Percentiles rank a stretch among this genome's conserved stretches.
phyloP scores from a whole-genome alignment of 2,329 filamentous ascomycete species.

The Pleomassaria siparia region DNA sequence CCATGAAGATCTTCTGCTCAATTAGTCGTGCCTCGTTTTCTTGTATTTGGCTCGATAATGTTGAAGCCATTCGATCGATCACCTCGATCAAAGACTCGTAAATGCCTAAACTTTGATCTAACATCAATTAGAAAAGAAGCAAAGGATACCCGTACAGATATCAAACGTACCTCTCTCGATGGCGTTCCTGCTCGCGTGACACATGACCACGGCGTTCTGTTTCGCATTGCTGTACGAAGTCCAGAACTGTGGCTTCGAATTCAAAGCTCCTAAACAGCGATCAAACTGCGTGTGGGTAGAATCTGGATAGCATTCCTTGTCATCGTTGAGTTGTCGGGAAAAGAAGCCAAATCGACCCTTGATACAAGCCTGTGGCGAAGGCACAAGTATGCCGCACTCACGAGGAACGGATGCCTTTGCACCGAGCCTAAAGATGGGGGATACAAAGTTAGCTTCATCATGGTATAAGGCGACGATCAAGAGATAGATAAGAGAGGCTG shows the following conservation, averaged over 20 bases:
- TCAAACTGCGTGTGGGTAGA: slow-evolving; percentile 44
- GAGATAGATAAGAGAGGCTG: too few relatives aligned
- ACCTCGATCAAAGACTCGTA: slow-evolving; percentile 38
- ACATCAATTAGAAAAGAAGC: neutral
- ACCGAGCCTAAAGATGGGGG: too few relatives aligned
- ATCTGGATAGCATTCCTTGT: slow-evolving; percentile 36
- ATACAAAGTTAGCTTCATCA: too few relatives aligned
- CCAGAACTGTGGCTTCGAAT: slow-evolving; percentile 60
- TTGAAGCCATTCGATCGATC: slow-evolving; percentile 22
- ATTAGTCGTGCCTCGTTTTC: slow-evolving; percentile 26
- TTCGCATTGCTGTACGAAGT: slow-evolving; percentile 65
- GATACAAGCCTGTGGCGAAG: slow-evolving; percentile 36
- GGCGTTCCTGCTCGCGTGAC: slow-evolving; percentile 60
- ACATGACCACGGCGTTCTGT: slow-evolving; percentile 63
- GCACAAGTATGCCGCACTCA: slow-evolving; percentile 54
- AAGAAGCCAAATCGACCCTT: slow-evolving; percentile 24
- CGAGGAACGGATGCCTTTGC: slow-evolving; percentile 54
- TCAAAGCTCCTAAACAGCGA: slow-evolving; percentile 57
- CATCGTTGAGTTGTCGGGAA: slow-evolving; percentile 13
- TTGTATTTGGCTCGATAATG: slow-evolving; percentile 22
- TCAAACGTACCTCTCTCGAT: slow-evolving; percentile 54
- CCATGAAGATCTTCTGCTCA: slow-evolving; percentile 26
- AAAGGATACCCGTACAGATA: neutral
- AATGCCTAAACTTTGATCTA: slow-evolving; percentile 28
- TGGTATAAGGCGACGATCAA: too few relatives aligned